Base-by-base conservation (phyloP, 306 rosid species). In the Dryas alaskensis region DNA sequence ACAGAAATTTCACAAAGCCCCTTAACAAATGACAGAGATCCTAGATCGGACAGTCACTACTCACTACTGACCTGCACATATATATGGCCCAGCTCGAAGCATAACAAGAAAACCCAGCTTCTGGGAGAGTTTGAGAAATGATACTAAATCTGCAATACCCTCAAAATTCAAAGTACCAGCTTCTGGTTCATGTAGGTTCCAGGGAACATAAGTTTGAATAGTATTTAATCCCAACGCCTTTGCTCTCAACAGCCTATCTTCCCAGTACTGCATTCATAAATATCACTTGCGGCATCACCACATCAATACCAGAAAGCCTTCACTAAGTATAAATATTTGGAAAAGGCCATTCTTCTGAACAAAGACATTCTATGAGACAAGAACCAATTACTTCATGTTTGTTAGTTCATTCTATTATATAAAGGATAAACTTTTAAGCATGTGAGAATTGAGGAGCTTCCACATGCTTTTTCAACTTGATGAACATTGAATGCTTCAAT, bases 181-280 rank as follows among this genome's bases (percentile, higher is more conserved):
- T 59, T 66, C 72, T 75, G 96, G 94, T 84, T 94, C 97, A 68
- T 94, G 98, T 69, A 89, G 82, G 84, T 94, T 94, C 98, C 98
- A 91, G 57, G 98, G 97, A 76, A 91, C 82, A 81, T 94, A 94
- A 65, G 94, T 89, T 75, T 91, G 96, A 83, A 94, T 89, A 0
- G 97, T 88, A 74, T 91, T 94, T 80, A 94, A 86, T 50, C 98
- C 98, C 89, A 94, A 76, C 3, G 98, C 95, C 84, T 87, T 94
- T 58, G 96, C 98, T 88, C 86, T 91, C 74, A 90, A 79, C 70
- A 94, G 74, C 83, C 98, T 91, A 81, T 94, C 97, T 73, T 94
- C 97, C 98, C 98, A 91, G 79, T 89, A 87, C 98, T 94, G 87
- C 85, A 80, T 67, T 62, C 63, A 55, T 67, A 77, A 70, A 73